These are phyloP conservation scores for Coriolopsis trogii DNA, from an alignment of 1,284 basidiomycete species.

Conservation along the genomic window DNA sequence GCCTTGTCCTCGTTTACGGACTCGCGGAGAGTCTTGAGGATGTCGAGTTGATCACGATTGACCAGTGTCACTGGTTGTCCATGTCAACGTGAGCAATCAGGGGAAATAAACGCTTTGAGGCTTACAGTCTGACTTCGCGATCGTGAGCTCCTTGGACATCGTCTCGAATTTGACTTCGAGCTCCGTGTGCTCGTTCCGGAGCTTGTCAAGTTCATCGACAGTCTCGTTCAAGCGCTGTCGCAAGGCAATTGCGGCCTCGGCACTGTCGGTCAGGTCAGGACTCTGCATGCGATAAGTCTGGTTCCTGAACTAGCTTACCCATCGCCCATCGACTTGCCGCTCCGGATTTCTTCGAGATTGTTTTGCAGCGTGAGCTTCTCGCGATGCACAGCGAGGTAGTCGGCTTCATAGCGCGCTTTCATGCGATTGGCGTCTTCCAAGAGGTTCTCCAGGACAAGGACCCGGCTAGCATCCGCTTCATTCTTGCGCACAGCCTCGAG, in stretches of 20 bases:
- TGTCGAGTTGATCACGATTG: constrained; percentile 85
- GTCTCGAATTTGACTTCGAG: constrained; percentile 75
- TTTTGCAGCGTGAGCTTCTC: constrained; percentile 82
- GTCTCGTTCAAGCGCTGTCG: constrained; percentile 88
- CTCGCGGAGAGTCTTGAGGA: constrained; percentile 81
- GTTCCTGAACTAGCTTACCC: too few relatives aligned
- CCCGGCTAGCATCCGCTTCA: constrained; percentile 72
- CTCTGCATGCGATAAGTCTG: not conserved
- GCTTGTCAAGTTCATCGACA: constrained; percentile 77
- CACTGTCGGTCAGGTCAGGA: constrained; percentile 43
- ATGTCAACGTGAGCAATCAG: not conserved
- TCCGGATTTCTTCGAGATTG: constrained; percentile 87
- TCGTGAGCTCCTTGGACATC: constrained; percentile 71
- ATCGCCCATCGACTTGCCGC: constrained; percentile 81
- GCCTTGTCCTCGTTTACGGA: constrained; percentile 89
- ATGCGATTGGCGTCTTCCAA: constrained; percentile 90
- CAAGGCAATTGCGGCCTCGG: constrained; percentile 86
- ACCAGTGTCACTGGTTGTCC: constrained; percentile 69
- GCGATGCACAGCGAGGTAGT: constrained; percentile 85
- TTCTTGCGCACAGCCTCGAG: constrained; percentile 75
- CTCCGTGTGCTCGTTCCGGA: constrained; percentile 71
- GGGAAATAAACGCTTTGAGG: constrained; percentile 18
- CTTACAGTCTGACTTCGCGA: constrained; percentile 88
- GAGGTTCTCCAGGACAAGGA: constrained; percentile 87
- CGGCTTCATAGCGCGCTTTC: constrained; percentile 88